These are phyloP conservation scores for Exophiala aquamarina DNA, from an alignment of 2,329 filamentous ascomycete species.

Conservation along the genomic window DNA sequence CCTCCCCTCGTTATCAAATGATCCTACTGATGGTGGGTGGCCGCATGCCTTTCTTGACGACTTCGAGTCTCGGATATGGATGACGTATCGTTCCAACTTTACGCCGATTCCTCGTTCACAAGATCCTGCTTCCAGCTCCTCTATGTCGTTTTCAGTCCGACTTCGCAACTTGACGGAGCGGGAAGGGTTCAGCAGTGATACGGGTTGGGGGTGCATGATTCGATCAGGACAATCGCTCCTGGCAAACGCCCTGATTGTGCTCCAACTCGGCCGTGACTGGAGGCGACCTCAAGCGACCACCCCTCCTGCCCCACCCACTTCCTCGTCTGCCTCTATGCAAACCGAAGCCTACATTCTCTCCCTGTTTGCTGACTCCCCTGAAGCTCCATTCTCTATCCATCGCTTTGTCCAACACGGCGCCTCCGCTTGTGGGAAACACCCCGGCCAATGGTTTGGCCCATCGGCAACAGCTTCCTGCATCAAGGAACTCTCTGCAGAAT, in stretches of 20 bases:
- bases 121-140: slow-evolving; percentile 67
- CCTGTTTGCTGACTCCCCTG: slow-evolving; percentile 82
- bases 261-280: slow-evolving; percentile 69
- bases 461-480: slow-evolving; percentile 94
- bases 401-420: slow-evolving; percentile 90
- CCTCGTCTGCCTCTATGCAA: slow-evolving; percentile 7
- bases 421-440: slow-evolving; percentile 84
- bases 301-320: neutral
- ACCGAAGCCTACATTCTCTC: slow-evolving; percentile 59
- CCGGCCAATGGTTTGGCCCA: slow-evolving; percentile 98
- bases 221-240: slow-evolving; percentile 90
- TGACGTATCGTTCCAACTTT: slow-evolving; percentile 93
- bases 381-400: slow-evolving; percentile 90
- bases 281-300: slow-evolving; percentile 46
- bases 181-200: slow-evolving; percentile 84
- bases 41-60: slow-evolving; percentile 83
- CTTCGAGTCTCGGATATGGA: slow-evolving; percentile 91
- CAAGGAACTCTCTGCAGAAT: slow-evolving; percentile 71
- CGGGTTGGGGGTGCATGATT: slow-evolving; percentile 99
- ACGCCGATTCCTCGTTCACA: slow-evolving; percentile 74
- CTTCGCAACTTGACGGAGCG: slow-evolving; percentile 79
- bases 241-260: slow-evolving; percentile 75
- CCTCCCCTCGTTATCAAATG: slow-evolving; percentile 25
- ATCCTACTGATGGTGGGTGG: slow-evolving; percentile 60
- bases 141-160: slow-evolving; percentile 80